A percentile compares a stretch with the other conserved stretches of the same genome.
phyloP scores from a whole-genome alignment of 1,139 yeast genomes.

The Candida labiduridarum region DNA sequence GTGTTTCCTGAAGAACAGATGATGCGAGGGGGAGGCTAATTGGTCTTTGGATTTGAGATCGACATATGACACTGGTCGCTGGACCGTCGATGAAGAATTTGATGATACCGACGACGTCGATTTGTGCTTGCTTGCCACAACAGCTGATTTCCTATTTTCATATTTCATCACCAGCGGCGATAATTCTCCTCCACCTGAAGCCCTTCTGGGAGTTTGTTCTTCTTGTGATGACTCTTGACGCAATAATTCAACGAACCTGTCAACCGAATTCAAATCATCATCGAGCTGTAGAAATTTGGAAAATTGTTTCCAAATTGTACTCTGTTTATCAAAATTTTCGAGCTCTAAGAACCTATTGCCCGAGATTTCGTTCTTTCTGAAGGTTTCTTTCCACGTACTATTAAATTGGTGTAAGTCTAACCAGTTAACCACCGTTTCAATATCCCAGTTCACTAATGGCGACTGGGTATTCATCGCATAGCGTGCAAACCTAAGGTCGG shows the following conservation, averaged over 20 bases:
- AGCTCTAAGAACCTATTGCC: constrained; percentile 70
- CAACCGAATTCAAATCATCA: constrained; percentile 51
- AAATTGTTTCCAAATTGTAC: constrained; percentile 52
- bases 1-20: constrained; percentile 61
- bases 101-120: constrained; percentile 26
- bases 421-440: constrained; percentile 69
- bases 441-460: constrained; percentile 56
- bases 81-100: constrained; percentile 17
- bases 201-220: constrained; percentile 2
- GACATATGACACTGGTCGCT: constrained; percentile 43
- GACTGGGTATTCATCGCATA: constrained; percentile 48
- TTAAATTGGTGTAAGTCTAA: constrained; percentile 68
- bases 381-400: constrained; percentile 69
- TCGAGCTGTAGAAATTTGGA: constrained; percentile 36
- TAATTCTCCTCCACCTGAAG: constrained; percentile 5
- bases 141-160: constrained; percentile 38
- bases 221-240: constrained; percentile 23
- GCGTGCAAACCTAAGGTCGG: constrained; percentile 35
- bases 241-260: constrained; percentile 52
- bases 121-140: constrained; percentile 28
- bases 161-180: constrained; percentile 17
- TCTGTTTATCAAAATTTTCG: constrained; percentile 63
- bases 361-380: constrained; percentile 57
- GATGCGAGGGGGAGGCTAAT: constrained; percentile 32
- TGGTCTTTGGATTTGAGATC: constrained; percentile 53